Base-by-base conservation (phyloP, 805 yeast genomes). In the Ogataea salicorniae region DNA sequence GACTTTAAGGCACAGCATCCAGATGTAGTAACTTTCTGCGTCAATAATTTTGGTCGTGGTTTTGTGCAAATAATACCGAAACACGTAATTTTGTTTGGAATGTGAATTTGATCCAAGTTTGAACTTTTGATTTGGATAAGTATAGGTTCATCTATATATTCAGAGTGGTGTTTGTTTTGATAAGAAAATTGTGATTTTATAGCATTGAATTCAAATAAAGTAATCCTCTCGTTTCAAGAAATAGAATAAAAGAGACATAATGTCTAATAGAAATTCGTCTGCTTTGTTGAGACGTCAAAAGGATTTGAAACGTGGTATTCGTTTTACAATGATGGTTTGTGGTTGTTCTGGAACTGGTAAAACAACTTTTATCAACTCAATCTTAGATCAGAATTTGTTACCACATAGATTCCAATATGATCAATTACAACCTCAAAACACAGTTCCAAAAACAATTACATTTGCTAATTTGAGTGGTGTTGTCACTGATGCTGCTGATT, bases 311-410 rank as follows among this genome's bases (percentile, higher is more conserved):
- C 81, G 86, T 58, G 90, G 88, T 36, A 74, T 84, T 59, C 80
- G 84, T 53, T 85, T 85, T 69, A 81, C 90, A 37, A 70, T 86
- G 57, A 75, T 86, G 80, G 75, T 84, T 16, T 80, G 82, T 22
- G 95, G 95, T 17, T 78, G 79, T 41, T 75, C 81, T 51, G 92
- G 92, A 16, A 77, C 87, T 0, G 95, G 95, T 11, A 86, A 85
- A 61, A 79, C 91, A 18, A 81, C 92, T 0, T 86, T 86, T 59
- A 72, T 85, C 51, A 86, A 86, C 59, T 75, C 86, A 39, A 62
- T 86, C 43, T 64, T 86, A 50, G 86, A 81, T 60, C 79, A 81
- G 37, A 77, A 75, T 48, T 72, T 85, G 36, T 62, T 85, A 51
- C 76, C 81, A 16, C 87, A 83, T 56, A 74, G 80, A 48, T 84